phyloP scores from a whole-genome alignment of 371 early-diverging fungal genomes.

The Apophysomyces ossiformis region DNA sequence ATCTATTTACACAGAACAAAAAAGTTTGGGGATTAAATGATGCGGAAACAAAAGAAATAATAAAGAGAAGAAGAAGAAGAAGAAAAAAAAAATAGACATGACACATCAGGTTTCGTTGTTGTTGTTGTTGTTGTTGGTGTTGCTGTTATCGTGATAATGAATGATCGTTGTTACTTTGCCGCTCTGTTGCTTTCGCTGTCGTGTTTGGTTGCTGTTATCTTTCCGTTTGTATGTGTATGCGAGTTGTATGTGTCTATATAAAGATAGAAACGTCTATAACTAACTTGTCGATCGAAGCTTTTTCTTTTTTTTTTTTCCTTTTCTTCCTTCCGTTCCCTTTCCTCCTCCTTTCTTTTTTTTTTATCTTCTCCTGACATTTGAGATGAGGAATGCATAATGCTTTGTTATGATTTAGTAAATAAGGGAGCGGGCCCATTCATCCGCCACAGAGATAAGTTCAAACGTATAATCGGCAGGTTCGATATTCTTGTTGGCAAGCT shows the following conservation, averaged over 20 bases:
- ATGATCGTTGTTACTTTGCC: neutral
- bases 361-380: neutral
- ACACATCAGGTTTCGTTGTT: too few relatives aligned
- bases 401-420: constrained; percentile 29
- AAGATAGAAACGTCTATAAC: constrained; percentile 9
- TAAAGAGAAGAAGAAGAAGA: too few relatives aligned
- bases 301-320: too few relatives aligned
- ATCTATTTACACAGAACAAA: too few relatives aligned
- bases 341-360: too few relatives aligned
- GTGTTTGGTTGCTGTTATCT: neutral
- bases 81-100: too few relatives aligned
- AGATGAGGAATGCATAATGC: constrained; percentile 3
- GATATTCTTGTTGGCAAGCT: constrained; percentile 30
- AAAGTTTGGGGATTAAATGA: too few relatives aligned
- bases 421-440: constrained; percentile 56
- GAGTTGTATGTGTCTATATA: neutral
- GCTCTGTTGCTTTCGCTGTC: neutral
- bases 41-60: too few relatives aligned
- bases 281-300: neutral
- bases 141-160: neutral
- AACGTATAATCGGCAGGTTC: constrained; percentile 58
- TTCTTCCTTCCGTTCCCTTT: too few relatives aligned
- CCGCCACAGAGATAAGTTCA: constrained; percentile 55
- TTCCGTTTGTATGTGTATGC: constrained; percentile 4
- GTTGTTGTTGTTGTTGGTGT: too few relatives aligned